A percentile compares a stretch with the other conserved stretches of the same genome.
phyloP scores from a whole-genome alignment of 495 filamentous ascomycete species.

The Aspergillus haitiensis region DNA sequence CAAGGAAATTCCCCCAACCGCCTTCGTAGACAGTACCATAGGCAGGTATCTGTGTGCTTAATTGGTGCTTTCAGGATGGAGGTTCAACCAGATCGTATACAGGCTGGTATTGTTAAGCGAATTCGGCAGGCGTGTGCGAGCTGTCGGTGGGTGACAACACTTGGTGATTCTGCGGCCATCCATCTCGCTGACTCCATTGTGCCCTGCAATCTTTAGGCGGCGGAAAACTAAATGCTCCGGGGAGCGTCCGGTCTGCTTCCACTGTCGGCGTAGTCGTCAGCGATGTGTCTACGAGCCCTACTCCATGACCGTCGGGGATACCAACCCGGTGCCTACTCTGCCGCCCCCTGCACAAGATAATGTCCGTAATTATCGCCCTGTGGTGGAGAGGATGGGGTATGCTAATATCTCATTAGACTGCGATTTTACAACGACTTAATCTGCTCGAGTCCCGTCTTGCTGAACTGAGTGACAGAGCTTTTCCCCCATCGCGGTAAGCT shows the following conservation, averaged over 20 bases:
- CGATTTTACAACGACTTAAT: slow-evolving; percentile 25
- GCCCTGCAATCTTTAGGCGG: slow-evolving; percentile 17
- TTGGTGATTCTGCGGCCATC: not conserved
- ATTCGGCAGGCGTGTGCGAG: slow-evolving; percentile 34
- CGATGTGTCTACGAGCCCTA: slow-evolving; percentile 30
- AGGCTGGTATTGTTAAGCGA: slow-evolving; percentile 23
- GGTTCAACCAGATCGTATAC: not conserved
- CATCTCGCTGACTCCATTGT: not conserved
- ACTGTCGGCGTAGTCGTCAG: slow-evolving; percentile 28
- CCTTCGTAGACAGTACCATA: too few relatives aligned
- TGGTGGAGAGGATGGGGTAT: not conserved
- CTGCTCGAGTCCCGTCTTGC: slow-evolving; percentile 30
- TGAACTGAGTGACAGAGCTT: slow-evolving; percentile 21
- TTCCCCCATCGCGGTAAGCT: slow-evolving; percentile 1
- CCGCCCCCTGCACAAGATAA: not conserved
- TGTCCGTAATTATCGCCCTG: not conserved
- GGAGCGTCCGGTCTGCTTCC: slow-evolving; percentile 31
- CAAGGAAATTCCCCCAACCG: too few relatives aligned
- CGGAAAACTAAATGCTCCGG: slow-evolving; percentile 37
- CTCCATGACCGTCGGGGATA: slow-evolving; percentile 17
- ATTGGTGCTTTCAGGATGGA: not conserved
- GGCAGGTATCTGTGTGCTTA: too few relatives aligned
- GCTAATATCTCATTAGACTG: slow-evolving; percentile 11
- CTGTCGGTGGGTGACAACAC: slow-evolving; percentile 26
- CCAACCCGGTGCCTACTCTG: not conserved